These are phyloP conservation scores for Phragmites australis DNA, from an alignment of 176 grass and related monocot species.

Conservation along the genomic window DNA sequence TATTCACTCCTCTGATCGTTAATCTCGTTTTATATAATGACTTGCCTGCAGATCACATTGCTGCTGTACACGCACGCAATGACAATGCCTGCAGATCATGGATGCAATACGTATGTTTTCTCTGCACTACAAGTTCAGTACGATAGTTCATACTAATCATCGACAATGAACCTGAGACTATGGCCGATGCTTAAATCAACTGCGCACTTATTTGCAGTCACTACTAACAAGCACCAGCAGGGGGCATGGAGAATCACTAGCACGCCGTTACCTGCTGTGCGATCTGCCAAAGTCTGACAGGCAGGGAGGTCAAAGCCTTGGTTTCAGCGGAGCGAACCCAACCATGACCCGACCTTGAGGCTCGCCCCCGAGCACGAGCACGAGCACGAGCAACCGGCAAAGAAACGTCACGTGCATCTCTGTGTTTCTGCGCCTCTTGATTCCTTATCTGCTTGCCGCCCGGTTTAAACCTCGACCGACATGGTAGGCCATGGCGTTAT, in stretches of 20 bases:
- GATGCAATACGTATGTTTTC: too few species aligned
- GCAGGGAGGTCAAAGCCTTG: conserved; percentile 38
- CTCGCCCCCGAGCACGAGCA: conserved; percentile 17
- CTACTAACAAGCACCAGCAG: neutral
- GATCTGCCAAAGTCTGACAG: conserved; percentile 10
- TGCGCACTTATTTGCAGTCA: neutral
- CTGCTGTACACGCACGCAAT: too few species aligned
- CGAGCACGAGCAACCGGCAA: conserved; percentile 4
- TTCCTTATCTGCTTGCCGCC: neutral
- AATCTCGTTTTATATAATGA: too few species aligned
- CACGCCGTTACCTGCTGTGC: conserved; percentile 8
- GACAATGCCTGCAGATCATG: too few species aligned
- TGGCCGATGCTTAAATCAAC: neutral
- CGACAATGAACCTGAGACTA: too few species aligned
- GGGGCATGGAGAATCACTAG: conserved; percentile 34
- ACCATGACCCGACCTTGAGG: neutral
- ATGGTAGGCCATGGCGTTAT: neutral
- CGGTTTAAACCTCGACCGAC: neutral
- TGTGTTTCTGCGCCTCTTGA: neutral
- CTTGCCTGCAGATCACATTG: too few species aligned
- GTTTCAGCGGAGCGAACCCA: conserved; percentile 9
- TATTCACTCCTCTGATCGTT: too few species aligned
- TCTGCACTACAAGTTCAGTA: too few species aligned
- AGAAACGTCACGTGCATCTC: conserved; percentile 20
- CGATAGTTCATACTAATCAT: too few species aligned